Evolutionary conservation across 139 green algal species (phyloP).

Genomic region (Chara braunii): DNA sequence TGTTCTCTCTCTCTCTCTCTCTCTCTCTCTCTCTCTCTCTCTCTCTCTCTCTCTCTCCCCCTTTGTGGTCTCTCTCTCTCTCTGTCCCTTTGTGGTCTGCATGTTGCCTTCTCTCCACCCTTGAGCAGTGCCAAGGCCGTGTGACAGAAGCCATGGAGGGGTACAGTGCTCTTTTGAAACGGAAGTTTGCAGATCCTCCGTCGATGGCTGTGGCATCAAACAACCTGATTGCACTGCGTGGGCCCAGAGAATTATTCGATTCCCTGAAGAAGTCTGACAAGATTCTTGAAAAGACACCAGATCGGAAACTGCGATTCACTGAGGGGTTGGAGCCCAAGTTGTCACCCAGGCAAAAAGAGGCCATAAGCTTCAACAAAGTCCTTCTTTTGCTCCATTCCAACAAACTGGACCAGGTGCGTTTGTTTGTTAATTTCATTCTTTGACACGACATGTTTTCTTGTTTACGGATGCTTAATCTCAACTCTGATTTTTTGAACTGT

Average conservation of each 20-base stretch:
- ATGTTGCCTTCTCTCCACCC: too few relatives aligned
- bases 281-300: not conserved
- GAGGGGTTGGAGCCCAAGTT: slow-evolving; percentile 57
- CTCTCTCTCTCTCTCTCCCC: too few relatives aligned
- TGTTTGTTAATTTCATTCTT: slow-evolving; percentile 31
- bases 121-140: slow-evolving; percentile 12
- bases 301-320: not conserved
- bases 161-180: slow-evolving; percentile 31
- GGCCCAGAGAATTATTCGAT: slow-evolving; percentile 37
- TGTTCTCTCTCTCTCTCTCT: too few relatives aligned
- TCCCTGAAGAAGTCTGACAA: slow-evolving; percentile 61
- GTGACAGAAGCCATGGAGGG: slow-evolving; percentile 20
- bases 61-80: too few relatives aligned
- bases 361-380: slow-evolving; percentile 59
- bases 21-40: too few relatives aligned
- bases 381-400: slow-evolving; percentile 56
- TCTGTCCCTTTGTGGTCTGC: too few relatives aligned
- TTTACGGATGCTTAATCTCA: not conserved
- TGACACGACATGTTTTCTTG: slow-evolving; percentile 30
- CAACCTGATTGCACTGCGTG: slow-evolving; percentile 54
- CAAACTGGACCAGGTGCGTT: slow-evolving; percentile 52
- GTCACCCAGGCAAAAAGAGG: slow-evolving; percentile 53
- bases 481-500: not conserved
- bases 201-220: slow-evolving; percentile 55
- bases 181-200: slow-evolving; percentile 44